Evolutionary conservation across 164 flowering plant species (phyloP), one percentile per base, ranked within the genome.

Genomic region (Vitis amurensis): DNA sequence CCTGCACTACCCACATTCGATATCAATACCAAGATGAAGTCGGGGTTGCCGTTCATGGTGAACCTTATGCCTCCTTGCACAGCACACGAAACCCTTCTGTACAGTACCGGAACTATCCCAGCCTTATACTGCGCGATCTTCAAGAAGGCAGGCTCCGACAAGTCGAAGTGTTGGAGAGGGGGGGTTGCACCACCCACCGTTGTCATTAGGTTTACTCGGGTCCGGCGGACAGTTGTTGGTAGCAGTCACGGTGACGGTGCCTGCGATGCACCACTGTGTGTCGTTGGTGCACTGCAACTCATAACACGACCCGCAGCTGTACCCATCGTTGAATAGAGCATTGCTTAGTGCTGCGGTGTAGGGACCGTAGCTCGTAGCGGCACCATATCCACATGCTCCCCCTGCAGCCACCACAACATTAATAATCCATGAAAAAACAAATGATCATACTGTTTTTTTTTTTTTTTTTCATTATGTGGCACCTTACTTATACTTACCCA

Each of bases 161-260:
- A 15, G 48, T 86, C 90, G 50, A 86, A 86, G 63, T 86, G 90
- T 51, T 84, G 77, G 16, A 76, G 84, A 53, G 90, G 90, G 59
- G 59, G 90, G 88, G 60, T 86, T 86, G 77, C 90, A 85, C 90
- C 90, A 87, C 4, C 90, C 88, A 31, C 90, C 90, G 62, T 84
- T 81, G 84, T 83, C 73, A 30, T 77, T 86, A 15, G 88, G 47
- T 23, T 76, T 61, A 11, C 84, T 81, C 7, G 62, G 31, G 68
- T 86, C 84, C 1, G 89, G 86, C 8, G 89, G 89, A 15, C 89
- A 84, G 61, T 80, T 82, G 48, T 86, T 84, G 50, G 90, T 87
- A 6, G 90, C 90, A 0, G 90, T 87, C 60, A 87, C 81, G 9
- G 70, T 72, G 64, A 85, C 80, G 50, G 74, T 62, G 2, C 82